A percentile compares a stretch with the other conserved stretches of the same genome.
Conservation (phyloP, 2,329 filamentous ascomycete genomes). For the Penicillium sumatraense region DNA sequence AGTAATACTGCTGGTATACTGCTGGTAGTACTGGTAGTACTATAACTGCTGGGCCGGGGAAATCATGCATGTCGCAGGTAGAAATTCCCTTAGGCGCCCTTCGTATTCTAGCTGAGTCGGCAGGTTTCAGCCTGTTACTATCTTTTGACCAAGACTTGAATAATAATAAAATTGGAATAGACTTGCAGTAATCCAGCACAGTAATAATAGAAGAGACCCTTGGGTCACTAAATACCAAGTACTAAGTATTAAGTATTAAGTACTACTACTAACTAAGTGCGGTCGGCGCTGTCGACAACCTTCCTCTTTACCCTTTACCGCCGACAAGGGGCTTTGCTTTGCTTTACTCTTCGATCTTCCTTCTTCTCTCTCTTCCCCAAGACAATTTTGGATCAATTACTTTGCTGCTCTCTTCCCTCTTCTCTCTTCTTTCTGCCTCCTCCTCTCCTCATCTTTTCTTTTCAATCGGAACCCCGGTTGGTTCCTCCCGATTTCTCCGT, state of each 20-base stretch:
- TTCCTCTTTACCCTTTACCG: slow-evolving; percentile 13
- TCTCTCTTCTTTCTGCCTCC: slow-evolving; percentile 13
- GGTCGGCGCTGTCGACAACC: slow-evolving; percentile 20
- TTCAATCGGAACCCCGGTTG: slow-evolving; percentile 29
- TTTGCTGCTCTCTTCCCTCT: slow-evolving; percentile 1
- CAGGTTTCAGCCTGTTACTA: not conserved
- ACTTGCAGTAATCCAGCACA: too few species aligned
- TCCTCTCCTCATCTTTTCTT: slow-evolving; percentile 13
- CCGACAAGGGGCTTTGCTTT: slow-evolving; percentile 22
- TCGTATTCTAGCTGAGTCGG: slow-evolving; percentile 2
- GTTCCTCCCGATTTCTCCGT: slow-evolving; percentile 21
- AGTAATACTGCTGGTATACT: too few species aligned
- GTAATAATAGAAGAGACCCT: too few species aligned
- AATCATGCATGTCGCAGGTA: not conserved
- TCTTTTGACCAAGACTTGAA: too few species aligned
- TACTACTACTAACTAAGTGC: not conserved
- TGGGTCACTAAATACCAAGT: not conserved
- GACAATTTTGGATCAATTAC: too few species aligned
- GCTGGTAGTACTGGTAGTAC: not conserved
- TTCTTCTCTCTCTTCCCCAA: slow-evolving; percentile 5
- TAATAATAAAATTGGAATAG: too few species aligned
- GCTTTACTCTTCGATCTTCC: not conserved
- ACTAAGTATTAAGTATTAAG: not conserved
- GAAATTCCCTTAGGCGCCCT: not conserved
- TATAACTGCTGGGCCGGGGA: not conserved